A percentile compares a stretch with the other conserved stretches of the same genome.
Conservation (phyloP, 768 basidiomycete genomes). For the Phanerodontia chrysosporium region DNA sequence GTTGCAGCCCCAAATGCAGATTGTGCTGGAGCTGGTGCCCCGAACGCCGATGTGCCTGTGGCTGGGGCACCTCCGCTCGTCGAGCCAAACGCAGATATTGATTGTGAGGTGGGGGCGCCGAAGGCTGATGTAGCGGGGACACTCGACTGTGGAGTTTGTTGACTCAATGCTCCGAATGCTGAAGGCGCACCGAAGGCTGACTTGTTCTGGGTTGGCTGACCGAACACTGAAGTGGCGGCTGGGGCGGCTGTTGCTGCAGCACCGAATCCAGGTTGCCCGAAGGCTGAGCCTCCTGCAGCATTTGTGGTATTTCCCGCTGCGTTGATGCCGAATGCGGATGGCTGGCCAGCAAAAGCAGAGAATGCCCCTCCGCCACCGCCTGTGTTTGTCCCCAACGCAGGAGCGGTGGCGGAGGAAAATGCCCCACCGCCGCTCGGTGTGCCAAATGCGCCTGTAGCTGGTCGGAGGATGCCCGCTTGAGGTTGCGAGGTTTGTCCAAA, state of each 20-base stretch:
- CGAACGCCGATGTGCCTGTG: background rate
- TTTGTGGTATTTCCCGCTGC: constrained; percentile 15
- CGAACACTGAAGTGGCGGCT: constrained; percentile 11
- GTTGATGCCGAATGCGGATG: constrained; percentile 23
- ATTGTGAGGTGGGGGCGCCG: background rate
- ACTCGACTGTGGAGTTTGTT: constrained; percentile 3
- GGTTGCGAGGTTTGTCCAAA: constrained; percentile 13
- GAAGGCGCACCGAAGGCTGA: constrained; percentile 17
- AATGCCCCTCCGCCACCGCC: constrained; percentile 17
- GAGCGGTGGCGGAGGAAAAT: constrained; percentile 33
- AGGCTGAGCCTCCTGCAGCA: constrained; percentile 16
- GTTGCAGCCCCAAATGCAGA: constrained; percentile 12
- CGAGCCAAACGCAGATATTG: constrained; percentile 2
- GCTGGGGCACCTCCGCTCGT: background rate
- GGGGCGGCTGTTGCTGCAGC: constrained; percentile 1
- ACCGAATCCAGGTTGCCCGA: constrained; percentile 20
- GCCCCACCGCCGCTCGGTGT: constrained; percentile 48
- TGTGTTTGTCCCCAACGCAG: constrained; percentile 16
- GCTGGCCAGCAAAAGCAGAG: constrained; percentile 26
- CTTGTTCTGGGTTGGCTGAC: constrained; percentile 5
- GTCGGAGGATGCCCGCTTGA: constrained; percentile 26
- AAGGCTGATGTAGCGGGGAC: constrained; percentile 15
- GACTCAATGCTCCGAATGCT: constrained; percentile 18
- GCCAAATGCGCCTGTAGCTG: constrained; percentile 26
- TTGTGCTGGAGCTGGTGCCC: background rate